Conservation (phyloP, 2,329 filamentous ascomycete genomes). For the Apiospora pterosperma region DNA sequence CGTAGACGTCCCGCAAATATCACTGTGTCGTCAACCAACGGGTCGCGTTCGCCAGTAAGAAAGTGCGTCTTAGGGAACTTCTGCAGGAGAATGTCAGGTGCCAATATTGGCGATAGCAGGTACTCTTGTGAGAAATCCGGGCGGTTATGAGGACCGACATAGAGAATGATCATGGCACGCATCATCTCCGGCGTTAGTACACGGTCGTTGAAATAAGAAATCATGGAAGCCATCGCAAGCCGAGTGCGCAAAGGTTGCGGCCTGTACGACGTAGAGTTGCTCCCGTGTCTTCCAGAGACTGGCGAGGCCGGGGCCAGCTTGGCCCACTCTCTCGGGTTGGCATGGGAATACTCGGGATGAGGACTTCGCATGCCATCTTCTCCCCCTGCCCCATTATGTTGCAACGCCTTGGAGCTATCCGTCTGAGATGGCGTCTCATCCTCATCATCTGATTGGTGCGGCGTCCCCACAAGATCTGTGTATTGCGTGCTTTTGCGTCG, state of each 20-base stretch:
- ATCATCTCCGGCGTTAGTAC: slow-evolving; percentile 97
- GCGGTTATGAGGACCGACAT: slow-evolving; percentile 88
- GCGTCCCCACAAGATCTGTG: slow-evolving; percentile 77
- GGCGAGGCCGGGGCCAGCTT: slow-evolving; percentile 17
- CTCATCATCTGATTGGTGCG: slow-evolving; percentile 76
- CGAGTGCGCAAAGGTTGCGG: slow-evolving; percentile 68
- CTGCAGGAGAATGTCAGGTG: slow-evolving; percentile 77
- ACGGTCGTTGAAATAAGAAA: slow-evolving; percentile 96
- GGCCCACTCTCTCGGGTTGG: slow-evolving; percentile 36
- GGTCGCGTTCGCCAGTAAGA: slow-evolving; percentile 90
- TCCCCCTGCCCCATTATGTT: slow-evolving; percentile 14
- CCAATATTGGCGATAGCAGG: slow-evolving; percentile 82
- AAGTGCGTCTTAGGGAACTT: slow-evolving; percentile 95
- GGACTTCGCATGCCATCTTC: slow-evolving; percentile 27
- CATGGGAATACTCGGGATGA: slow-evolving; percentile 50
- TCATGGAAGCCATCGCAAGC: slow-evolving; percentile 94
- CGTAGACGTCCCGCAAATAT: slow-evolving; percentile 90
- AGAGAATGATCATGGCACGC: slow-evolving; percentile 97
- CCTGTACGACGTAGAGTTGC: slow-evolving; percentile 41
- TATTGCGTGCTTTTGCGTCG: slow-evolving; percentile 88
- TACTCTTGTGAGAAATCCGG: slow-evolving; percentile 93
- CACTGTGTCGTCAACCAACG: slow-evolving; percentile 92
- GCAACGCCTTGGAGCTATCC: slow-evolving; percentile 14
- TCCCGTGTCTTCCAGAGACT: slow-evolving; percentile 15
- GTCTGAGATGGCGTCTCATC: slow-evolving; percentile 42